Evolutionary conservation across 768 basidiomycete genomes (phyloP), one percentile per base, ranked within the genome.

Genomic region (Termitomyces sp.): DNA sequence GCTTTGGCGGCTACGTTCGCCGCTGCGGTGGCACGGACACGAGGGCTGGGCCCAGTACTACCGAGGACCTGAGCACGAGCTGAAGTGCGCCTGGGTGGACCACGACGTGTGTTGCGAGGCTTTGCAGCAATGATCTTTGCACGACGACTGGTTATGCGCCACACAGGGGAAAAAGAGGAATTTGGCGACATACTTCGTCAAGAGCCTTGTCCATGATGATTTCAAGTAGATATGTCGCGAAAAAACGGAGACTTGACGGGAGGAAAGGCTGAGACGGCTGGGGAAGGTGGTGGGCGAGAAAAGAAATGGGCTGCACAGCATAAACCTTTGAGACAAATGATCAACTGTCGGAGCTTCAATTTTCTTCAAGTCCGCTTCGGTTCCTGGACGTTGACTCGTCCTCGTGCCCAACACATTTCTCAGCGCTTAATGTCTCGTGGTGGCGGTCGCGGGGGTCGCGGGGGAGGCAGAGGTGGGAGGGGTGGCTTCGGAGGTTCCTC

Each of bases 161-260:
- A 64, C 64, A 50, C 16, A 53, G 43, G 16, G 39, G 51, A 56
- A 59, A 66, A 58, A 53, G 26, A 18, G 36, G 56, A 52, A 29
- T 44, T 56, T 63, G 31, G 58, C 47, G 32, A 76, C 82, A 22
- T 57, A 93, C 90, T 58, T 92, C 87, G 69, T 93, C 90, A 59
- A 93, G 87, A 65, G 88, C 81, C 75, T 88, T 88, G 75, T 93
- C 90, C 87, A 93, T 90, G 68, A 61, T 71, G 53, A 53, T 55
- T 42, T 47, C 46, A 53, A 44, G 24, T 34, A 51, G 27, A 41
- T 53, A 55, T 36, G 49, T 57, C 59, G 60, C 44, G 48, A 58
- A 64, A 65, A n/a, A 61, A 55, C 48, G 41, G 55, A 47, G 66
- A 46, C 58, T 54, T 58, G 64, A 53, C 59, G 60, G 56, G 57